Percentiles rank a stretch among this genome's conserved stretches.
Evolutionary conservation across 306 rosid genomes (phyloP).

Genomic region (Fragaria vesca): DNA sequence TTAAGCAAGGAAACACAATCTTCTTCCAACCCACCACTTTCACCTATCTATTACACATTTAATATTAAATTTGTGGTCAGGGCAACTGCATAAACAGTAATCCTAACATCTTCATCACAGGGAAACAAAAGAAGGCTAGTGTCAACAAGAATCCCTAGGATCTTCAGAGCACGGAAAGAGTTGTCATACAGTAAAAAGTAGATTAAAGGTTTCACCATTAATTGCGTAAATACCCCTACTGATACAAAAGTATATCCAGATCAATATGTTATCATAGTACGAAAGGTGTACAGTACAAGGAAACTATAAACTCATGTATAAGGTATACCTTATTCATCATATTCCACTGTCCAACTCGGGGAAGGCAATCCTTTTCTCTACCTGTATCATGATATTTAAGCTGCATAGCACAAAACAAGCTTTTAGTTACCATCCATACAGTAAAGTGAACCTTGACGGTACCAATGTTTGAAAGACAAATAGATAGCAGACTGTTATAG

Average conservation of each 20-base stretch:
- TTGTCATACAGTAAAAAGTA: background rate
- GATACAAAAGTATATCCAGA: background rate
- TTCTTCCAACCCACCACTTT: background rate
- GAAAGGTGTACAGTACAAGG: background rate
- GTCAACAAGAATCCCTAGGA: background rate
- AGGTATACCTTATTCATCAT: slow-evolving; percentile 91
- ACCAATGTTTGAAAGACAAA: background rate
- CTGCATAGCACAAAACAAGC: slow-evolving; percentile 37
- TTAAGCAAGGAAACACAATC: background rate
- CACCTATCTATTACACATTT: slow-evolving; percentile 1
- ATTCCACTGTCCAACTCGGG: slow-evolving; percentile 97
- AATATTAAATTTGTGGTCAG: background rate
- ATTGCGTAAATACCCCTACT: background rate
- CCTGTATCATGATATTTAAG: slow-evolving; percentile 93
- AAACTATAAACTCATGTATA: background rate
- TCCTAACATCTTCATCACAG: background rate
- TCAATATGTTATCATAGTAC: background rate
- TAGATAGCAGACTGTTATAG: background rate
- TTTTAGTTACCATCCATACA: background rate
- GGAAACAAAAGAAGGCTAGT: background rate
- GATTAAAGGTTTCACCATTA: background rate
- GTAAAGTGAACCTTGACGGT: background rate
- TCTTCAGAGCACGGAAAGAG: background rate
- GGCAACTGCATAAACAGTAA: background rate
- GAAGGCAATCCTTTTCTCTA: slow-evolving; percentile 86